A percentile compares a stretch with the other conserved stretches of the same genome.
These are phyloP conservation scores for Silene latifolia DNA, from an alignment of 148 eudicot species.

Conservation along the genomic window DNA sequence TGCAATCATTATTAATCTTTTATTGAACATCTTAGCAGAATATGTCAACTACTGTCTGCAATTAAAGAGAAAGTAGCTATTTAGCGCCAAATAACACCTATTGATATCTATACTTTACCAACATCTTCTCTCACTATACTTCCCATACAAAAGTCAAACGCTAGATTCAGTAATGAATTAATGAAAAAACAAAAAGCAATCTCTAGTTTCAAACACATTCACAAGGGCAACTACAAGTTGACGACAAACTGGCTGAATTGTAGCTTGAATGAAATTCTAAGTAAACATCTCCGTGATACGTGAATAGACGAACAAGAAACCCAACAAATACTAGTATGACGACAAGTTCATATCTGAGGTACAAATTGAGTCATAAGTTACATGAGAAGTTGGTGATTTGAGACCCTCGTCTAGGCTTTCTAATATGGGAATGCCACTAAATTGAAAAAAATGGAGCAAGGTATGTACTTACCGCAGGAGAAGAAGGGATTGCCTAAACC, in stretches of 20 bases:
- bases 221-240: neutral
- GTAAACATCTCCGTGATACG: neutral
- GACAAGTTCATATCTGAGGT: neutral
- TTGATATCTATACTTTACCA: neutral
- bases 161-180: neutral
- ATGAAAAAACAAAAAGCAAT: neutral
- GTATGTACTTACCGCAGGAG: constrained; percentile 54
- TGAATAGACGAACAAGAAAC: neutral
- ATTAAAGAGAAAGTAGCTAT: neutral
- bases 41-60: neutral
- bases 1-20: neutral
- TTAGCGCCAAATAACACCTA: no score
- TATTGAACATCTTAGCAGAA: neutral
- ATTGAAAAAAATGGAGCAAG: neutral
- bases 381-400: neutral
- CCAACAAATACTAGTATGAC: neutral
- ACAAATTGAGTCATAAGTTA: neutral
- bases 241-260: neutral
- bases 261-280: neutral
- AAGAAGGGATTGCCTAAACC: constrained; percentile 80
- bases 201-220: neutral
- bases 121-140: neutral
- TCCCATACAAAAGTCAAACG: neutral
- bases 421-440: constrained; percentile 4
- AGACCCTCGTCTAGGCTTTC: constrained; percentile 2